Base-by-base conservation (phyloP, 2,329 filamentous ascomycete genomes). In the Aspergillus hiratsukae region DNA sequence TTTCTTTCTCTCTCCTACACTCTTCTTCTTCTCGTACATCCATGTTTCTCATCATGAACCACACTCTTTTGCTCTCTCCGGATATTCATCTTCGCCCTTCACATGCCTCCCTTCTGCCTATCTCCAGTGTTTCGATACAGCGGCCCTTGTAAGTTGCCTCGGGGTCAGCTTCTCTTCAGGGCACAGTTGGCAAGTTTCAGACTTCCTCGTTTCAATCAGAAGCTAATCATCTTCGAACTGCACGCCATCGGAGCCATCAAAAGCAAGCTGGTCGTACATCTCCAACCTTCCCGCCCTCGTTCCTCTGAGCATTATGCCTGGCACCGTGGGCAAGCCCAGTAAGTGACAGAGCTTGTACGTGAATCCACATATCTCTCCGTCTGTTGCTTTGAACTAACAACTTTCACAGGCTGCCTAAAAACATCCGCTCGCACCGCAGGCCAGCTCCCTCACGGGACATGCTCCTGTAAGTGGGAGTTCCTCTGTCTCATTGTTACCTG, bases 301-400 rank as follows among this genome's bases (percentile, higher is more conserved):
- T 48, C 46, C 28, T 25, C 40, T 54, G 57, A 61, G 57, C 59
- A 59, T 56, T 46, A 46, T 37, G 52, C 53, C 55, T 57, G 49
- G 57, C 53, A 51, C 45, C 52, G 61, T 51, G 62, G 57, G 48
- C 57, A 41, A 40, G 60, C 51, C 59, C 61, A 64, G 62, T 63
- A 57, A 57, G 54, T 54, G 55, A 60, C 58, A 61, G 59, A 58
- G 50, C 51, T 55, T 60, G 59, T 61, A 54, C 54, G 59, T 54
- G 37, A 46, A 46, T 23, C 6, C 17, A 14, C 46, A 17, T 27
- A 11, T 10, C 19, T 14, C 4, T n/a, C n/a, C n/a, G n/a, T 10
- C 4, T 11, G 4, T 46, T 4, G 4, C 10, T 14, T 23, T 5
- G 21, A 49, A 40, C 31, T 52, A 17, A 56, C 37, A 1, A n/a